Base-by-base conservation (phyloP, 352 stramenopile genomes). In the Aphanomyces astaci region DNA sequence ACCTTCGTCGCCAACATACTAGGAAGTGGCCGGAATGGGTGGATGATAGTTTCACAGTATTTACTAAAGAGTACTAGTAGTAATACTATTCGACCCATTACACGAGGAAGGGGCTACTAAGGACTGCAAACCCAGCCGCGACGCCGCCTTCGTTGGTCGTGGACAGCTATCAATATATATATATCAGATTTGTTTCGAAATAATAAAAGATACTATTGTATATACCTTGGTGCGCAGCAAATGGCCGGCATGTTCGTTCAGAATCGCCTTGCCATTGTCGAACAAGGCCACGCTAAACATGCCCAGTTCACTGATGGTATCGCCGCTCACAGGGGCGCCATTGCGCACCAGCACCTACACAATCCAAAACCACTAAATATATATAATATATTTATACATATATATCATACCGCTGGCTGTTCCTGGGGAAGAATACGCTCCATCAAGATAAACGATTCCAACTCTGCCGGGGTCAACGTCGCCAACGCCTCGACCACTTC, bases 81-180 rank as follows among this genome's bases (percentile, higher is more conserved):
- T n/a, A n/a, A n/a, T n/a, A n/a, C n/a, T n/a, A n/a, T n/a, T n/a
- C n/a, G n/a, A n/a, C n/a, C n/a, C n/a, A n/a, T 68, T 88, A 92
- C 30, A 95, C 73, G 19, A 98, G 75, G 25, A 97, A 68, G 1
- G 92, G 90, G 32, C 85, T 96, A 78, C 92, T 96, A 33, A 98
- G 76, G 30, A 97, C 91, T 1, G 94, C 95, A 75, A 96, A 98
- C 22, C 94, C 94, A 17, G 94, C 96, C 10, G 92, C 93, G 19
- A 98, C 94, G 51, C 97, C 97, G 68, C 97, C 97, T 85, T 99
- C 97, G 76, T 99, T 90, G 2, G 96, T 96, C n/a, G 87, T 88
- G 9, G 82, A 89, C 0, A 94, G 76, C 77, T 64, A 64, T 4
- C 10, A 13, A n/a, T n/a, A n/a, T n/a, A n/a, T n/a, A n/a, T 43